Conservation (phyloP, 495 filamentous ascomycete genomes). For the Aspergillus cavernicola region DNA sequence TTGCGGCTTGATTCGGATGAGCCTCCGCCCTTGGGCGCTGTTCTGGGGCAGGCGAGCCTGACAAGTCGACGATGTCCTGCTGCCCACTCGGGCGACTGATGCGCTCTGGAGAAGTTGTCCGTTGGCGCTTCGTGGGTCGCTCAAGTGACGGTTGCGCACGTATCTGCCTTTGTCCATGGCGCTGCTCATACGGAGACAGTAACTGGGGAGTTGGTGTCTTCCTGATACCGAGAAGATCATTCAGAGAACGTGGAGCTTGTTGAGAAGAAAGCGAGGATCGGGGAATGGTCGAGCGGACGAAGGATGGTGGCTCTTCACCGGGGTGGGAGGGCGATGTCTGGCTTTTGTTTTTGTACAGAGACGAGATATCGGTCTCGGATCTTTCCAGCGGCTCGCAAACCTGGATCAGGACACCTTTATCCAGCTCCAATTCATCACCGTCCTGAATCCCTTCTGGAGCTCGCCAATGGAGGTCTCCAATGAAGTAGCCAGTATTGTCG, state of each 20-base stretch:
- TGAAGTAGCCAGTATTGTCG: slow-evolving; percentile 71
- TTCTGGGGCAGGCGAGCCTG: not conserved
- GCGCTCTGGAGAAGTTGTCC: slow-evolving; percentile 16
- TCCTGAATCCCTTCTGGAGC: slow-evolving; percentile 59
- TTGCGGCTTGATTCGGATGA: not conserved
- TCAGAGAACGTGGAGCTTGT: slow-evolving; percentile 47
- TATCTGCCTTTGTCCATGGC: slow-evolving; percentile 18
- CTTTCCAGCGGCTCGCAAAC: slow-evolving; percentile 70
- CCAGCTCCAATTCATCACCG: slow-evolving; percentile 79
- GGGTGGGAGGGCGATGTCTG: slow-evolving; percentile 24
- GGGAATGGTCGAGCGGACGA: slow-evolving; percentile 20
- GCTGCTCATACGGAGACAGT: slow-evolving; percentile 48
- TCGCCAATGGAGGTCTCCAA: slow-evolving; percentile 83
- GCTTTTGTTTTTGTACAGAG: slow-evolving; percentile 57
- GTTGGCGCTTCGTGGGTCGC: slow-evolving; percentile 48
- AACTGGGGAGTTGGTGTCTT: slow-evolving; percentile 46
- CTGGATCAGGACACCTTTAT: slow-evolving; percentile 73
- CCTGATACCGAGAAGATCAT: slow-evolving; percentile 55
- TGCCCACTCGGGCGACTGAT: slow-evolving; percentile 2
- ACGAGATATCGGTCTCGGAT: slow-evolving; percentile 71
- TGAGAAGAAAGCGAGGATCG: slow-evolving; percentile 29
- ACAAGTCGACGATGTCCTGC: slow-evolving; percentile 5
- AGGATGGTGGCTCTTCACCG: slow-evolving; percentile 12
- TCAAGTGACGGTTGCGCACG: slow-evolving; percentile 24
- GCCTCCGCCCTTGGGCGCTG: not conserved